These are phyloP conservation scores for Peronospora belbahrii DNA, from an alignment of 352 stramenopile genomes.

Conservation along the genomic window DNA sequence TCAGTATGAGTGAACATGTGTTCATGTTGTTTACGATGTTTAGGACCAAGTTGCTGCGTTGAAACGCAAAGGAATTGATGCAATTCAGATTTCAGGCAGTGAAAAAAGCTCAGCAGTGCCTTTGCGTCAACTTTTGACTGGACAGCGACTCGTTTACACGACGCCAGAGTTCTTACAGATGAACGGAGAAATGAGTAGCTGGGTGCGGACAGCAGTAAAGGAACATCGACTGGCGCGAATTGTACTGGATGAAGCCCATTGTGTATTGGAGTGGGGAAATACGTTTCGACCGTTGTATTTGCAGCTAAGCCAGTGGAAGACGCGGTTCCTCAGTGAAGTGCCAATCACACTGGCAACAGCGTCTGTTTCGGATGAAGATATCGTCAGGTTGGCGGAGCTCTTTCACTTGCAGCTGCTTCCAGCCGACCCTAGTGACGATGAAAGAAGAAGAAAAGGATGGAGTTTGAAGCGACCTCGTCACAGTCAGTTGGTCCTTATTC, in stretches of 20 bases:
- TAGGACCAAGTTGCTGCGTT: slow-evolving; percentile 72
- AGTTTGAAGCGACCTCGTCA: not conserved
- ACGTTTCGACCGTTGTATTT: slow-evolving; percentile 69
- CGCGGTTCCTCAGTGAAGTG: slow-evolving; percentile 32
- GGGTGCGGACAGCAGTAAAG: slow-evolving; percentile 23
- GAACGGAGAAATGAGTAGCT: slow-evolving; percentile 50
- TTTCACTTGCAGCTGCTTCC: slow-evolving; percentile 37
- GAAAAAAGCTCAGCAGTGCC: slow-evolving; percentile 16
- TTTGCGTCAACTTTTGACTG: slow-evolving; percentile 31
- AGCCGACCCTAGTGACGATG: not conserved
- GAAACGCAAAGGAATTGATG: slow-evolving; percentile 44
- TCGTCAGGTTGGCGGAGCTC: slow-evolving; percentile 38
- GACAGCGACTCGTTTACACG: slow-evolving; percentile 63
- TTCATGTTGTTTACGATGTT: not conserved
- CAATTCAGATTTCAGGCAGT: slow-evolving; percentile 37
- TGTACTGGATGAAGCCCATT: slow-evolving; percentile 77
- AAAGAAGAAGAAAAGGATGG: not conserved
- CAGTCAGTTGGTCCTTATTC: slow-evolving; percentile 43
- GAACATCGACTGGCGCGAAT: slow-evolving; percentile 35
- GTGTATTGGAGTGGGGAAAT: slow-evolving; percentile 73
- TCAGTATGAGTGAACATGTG: not conserved
- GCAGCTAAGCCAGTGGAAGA: slow-evolving; percentile 51
- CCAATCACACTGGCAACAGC: slow-evolving; percentile 70
- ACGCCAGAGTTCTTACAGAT: slow-evolving; percentile 72
- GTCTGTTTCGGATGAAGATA: slow-evolving; percentile 57